Percentiles rank a stretch among this genome's conserved stretches.
Evolutionary conservation across 2,329 filamentous ascomycete genomes (phyloP).

Genomic region (Colletotrichum brevisporum): DNA sequence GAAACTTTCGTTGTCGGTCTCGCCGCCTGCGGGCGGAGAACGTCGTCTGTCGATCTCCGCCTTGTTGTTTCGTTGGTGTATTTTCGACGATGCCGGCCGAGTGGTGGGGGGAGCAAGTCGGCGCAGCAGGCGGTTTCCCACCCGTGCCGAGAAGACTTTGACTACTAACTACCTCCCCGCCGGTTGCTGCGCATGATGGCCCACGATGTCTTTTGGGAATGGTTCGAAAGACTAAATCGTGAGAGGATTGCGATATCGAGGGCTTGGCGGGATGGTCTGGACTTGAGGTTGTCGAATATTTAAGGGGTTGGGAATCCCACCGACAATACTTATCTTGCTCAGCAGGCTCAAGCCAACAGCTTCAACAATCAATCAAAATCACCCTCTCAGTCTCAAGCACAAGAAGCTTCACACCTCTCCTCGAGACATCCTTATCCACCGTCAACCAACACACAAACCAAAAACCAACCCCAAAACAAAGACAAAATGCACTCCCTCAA

Average conservation of each 20-base stretch:
- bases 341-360: neutral
- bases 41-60: neutral
- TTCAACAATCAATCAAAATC: neutral
- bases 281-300: neutral
- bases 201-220: neutral
- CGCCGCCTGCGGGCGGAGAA: constrained; percentile 2
- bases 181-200: constrained; percentile 18
- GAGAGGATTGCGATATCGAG: neutral
- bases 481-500: constrained; percentile 28
- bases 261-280: neutral
- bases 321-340: rapidly evolving
- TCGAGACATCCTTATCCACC: neutral
- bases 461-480: neutral
- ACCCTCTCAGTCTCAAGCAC: no score
- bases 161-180: no score
- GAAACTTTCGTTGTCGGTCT: constrained; percentile 21
- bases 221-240: constrained; percentile 12
- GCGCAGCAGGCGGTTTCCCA: no score
- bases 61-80: neutral
- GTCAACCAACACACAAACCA: neutral
- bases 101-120: no score
- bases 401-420: neutral
- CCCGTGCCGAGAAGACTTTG: no score
- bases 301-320: neutral
- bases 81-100: neutral